Evolutionary conservation across 2,329 filamentous ascomycete genomes (phyloP).

Genomic region (Exophiala spinifera): DNA sequence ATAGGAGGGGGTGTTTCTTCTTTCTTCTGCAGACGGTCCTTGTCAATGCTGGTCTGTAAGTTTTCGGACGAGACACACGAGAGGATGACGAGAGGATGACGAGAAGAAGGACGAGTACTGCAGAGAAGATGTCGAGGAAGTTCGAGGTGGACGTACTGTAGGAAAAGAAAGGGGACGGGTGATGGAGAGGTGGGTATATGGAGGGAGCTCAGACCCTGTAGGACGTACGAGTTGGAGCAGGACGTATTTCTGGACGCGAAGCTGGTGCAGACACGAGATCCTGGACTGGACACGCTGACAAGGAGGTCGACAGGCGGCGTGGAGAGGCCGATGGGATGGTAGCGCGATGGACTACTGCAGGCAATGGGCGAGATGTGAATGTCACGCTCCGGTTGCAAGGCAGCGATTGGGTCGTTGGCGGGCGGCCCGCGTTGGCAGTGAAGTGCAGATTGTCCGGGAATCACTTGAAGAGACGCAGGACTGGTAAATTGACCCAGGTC

Average conservation of each 20-base stretch:
- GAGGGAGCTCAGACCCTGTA: constrained; percentile 18
- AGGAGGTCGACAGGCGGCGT: constrained; percentile 4
- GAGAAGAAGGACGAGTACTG: neutral
- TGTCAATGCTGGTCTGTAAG: neutral
- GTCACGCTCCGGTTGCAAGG: constrained; percentile 10
- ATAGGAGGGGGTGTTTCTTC: neutral
- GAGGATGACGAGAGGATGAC: neutral
- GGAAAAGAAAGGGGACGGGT: constrained; percentile 5
- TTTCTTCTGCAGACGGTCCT: neutral
- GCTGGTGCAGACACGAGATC: constrained; percentile 19
- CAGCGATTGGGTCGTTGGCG: constrained; percentile 24
- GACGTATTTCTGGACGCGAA: constrained; percentile 7
- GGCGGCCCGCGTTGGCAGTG: constrained; percentile 10
- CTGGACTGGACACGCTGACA: constrained; percentile 1
- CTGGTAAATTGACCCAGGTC: too few relatives aligned
- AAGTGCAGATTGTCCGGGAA: constrained; percentile 17
- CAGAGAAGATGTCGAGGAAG: neutral
- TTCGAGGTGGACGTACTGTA: constrained; percentile 7
- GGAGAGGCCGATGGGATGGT: constrained; percentile 12
- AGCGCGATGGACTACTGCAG: constrained; percentile 26
- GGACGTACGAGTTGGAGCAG: constrained; percentile 13
- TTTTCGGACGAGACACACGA: neutral
- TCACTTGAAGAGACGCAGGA: neutral
- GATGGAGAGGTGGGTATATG: constrained; percentile 20
- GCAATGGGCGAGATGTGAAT: constrained; percentile 7